These are phyloP conservation scores for Phalaenopsis aphrodite DNA, from an alignment of 106 monocot species.

Conservation along the genomic window DNA sequence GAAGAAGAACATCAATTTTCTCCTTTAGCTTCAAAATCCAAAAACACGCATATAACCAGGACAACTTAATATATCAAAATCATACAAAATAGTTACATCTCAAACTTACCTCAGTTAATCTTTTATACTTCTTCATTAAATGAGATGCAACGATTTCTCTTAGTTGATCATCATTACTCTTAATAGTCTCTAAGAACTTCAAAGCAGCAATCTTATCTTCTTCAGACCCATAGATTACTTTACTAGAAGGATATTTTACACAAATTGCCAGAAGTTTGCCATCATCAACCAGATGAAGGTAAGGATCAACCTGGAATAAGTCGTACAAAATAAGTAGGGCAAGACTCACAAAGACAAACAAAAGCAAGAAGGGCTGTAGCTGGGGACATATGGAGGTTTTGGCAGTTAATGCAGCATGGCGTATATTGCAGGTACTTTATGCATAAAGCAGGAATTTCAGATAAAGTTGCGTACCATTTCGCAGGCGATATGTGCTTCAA, in stretches of 20 bases:
- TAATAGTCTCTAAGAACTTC: conserved; percentile 33
- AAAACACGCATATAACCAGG: background rate
- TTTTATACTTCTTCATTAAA: conserved; percentile 47
- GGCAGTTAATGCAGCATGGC: background rate
- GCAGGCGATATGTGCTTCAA: conserved; percentile 35
- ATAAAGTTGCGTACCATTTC: conserved; percentile 43
- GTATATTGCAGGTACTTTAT: background rate
- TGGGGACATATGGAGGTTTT: background rate
- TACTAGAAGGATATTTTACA: conserved; percentile 16
- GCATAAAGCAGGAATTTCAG: background rate
- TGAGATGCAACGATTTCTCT: conserved; percentile 46
- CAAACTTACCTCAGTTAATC: conserved; percentile 49
- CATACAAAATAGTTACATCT: background rate
- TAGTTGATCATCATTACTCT: conserved; percentile 39
- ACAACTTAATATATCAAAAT: background rate
- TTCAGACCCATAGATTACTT: conserved; percentile 48
- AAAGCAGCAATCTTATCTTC: conserved; percentile 57
- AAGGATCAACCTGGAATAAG: conserved; percentile 58
- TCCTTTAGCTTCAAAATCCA: background rate
- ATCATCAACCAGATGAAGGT: conserved; percentile 54
- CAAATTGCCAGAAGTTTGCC: conserved; percentile 22
- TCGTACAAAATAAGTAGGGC: background rate
- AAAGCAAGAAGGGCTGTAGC: background rate
- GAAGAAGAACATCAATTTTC: background rate
- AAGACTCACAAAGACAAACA: background rate